Conservation (phyloP, 345 rosid species). For the Gossypium turneri region DNA sequence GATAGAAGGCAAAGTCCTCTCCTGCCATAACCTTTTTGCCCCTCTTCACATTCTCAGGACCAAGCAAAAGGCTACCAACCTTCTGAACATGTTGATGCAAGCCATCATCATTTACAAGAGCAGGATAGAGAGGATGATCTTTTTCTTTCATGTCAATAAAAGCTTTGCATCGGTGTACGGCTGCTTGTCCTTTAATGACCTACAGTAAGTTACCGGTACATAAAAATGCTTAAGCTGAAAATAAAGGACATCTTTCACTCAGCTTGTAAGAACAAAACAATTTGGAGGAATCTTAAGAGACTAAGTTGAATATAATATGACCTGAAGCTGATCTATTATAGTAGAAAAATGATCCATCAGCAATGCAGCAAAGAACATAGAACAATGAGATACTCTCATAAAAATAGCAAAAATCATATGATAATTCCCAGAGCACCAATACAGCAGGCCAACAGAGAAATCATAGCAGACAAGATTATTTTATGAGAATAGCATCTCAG, state of each 20-base stretch:
- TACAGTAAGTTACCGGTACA: constrained; percentile 23
- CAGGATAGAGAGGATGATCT: constrained; percentile 54
- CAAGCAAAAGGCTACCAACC: constrained; percentile 51
- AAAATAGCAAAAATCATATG: background rate
- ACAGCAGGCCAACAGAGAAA: background rate
- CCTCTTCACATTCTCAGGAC: constrained; percentile 46
- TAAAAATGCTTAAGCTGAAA: constrained; percentile 2
- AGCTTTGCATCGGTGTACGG: constrained; percentile 60
- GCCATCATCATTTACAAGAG: constrained; percentile 53
- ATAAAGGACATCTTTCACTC: background rate
- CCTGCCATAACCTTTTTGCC: constrained; percentile 60
- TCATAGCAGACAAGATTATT: background rate
- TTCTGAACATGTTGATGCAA: constrained; percentile 47
- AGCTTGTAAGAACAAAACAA: background rate
- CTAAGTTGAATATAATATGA: background rate
- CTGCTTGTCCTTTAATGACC: constrained; percentile 69
- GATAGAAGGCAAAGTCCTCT: constrained; percentile 84
- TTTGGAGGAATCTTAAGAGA: background rate
- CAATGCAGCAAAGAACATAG: background rate
- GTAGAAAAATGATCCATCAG: background rate
- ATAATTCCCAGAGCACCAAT: background rate
- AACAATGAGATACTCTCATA: background rate
- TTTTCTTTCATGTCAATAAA: constrained; percentile 43
- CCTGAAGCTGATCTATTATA: background rate
- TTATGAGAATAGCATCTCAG: background rate